Evolutionary conservation across 2,329 filamentous ascomycete species (phyloP).

Genomic region (Colletotrichum limetticola): DNA sequence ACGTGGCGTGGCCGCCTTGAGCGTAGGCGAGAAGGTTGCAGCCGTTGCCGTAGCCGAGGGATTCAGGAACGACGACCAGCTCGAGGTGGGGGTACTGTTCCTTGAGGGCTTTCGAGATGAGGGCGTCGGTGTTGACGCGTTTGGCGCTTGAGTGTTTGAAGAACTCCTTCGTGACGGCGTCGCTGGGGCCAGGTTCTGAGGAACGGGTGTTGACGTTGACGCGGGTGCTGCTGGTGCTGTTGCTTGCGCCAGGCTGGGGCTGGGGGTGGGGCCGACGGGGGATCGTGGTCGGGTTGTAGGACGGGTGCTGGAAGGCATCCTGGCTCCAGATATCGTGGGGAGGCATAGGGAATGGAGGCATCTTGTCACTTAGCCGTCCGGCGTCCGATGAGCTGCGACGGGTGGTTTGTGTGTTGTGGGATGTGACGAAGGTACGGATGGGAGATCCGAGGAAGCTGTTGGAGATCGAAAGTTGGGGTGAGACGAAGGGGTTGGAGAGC

Average conservation of each 20-base stretch:
- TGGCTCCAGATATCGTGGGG: slow-evolving; percentile 3
- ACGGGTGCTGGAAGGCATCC: background rate
- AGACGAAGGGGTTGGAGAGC: background rate
- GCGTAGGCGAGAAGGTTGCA: slow-evolving; percentile 56
- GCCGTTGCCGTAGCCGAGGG: slow-evolving; percentile 12
- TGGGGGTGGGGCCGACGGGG: background rate
- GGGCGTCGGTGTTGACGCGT: slow-evolving; percentile 54
- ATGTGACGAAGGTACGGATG: background rate
- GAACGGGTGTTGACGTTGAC: background rate
- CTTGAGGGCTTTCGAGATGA: slow-evolving; percentile 53
- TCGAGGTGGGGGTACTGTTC: slow-evolving; percentile 55
- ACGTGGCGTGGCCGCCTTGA: slow-evolving; percentile 49
- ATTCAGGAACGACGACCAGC: slow-evolving; percentile 49
- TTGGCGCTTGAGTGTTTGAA: slow-evolving; percentile 53
- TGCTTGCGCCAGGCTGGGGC: background rate
- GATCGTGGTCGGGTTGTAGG: background rate
- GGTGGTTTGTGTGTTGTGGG: background rate
- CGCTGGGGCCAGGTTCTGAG: slow-evolving; percentile 1
- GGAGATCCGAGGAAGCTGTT: background rate
- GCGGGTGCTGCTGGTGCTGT: background rate
- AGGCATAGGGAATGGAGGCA: background rate
- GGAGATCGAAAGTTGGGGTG: background rate
- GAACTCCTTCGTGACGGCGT: slow-evolving; percentile 42
- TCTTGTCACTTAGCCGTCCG: background rate
- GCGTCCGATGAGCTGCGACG: background rate